Conservation (phyloP, 805 yeast genomes). For the Wickerhamomyces bovis region DNA sequence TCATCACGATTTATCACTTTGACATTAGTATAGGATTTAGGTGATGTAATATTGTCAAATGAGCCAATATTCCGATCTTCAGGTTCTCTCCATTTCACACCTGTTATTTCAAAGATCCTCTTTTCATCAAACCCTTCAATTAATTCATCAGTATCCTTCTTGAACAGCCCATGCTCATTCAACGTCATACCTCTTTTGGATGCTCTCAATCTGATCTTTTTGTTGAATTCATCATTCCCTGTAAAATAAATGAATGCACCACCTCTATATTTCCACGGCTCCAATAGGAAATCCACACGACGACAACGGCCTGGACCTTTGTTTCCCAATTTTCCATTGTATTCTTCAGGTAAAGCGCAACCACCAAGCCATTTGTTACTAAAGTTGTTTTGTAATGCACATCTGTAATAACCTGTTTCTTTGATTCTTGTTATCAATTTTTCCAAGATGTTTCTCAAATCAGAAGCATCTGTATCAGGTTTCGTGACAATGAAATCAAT, state of each 20-base stretch:
- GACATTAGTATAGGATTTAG: background rate
- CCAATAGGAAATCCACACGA: slow-evolving; percentile 46
- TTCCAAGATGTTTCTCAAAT: slow-evolving; percentile 16
- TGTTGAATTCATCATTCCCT: slow-evolving; percentile 48
- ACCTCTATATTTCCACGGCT: slow-evolving; percentile 40
- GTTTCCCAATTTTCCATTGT: slow-evolving; percentile 25
- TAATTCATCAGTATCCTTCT: slow-evolving; percentile 15
- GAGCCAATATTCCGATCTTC: slow-evolving; percentile 23
- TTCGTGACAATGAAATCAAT: slow-evolving; percentile 44
- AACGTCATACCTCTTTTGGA: slow-evolving; percentile 30
- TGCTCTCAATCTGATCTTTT: slow-evolving; percentile 40
- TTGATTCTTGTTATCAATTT: slow-evolving; percentile 21
- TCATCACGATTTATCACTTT: too few relatives aligned
- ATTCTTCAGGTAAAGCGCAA: slow-evolving; percentile 23
- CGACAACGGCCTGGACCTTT: slow-evolving; percentile 34
- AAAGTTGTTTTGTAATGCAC: slow-evolving; percentile 14
- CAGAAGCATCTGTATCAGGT: slow-evolving; percentile 23
- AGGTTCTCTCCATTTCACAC: slow-evolving; percentile 29
- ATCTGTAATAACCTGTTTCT: slow-evolving; percentile 23
- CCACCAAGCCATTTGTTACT: slow-evolving; percentile 32
- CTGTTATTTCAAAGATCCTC: slow-evolving; percentile 39
- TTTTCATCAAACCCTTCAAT: slow-evolving; percentile 40
- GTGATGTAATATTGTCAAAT: background rate
- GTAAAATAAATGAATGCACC: slow-evolving; percentile 47
- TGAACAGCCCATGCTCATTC: slow-evolving; percentile 39